Conservation (phyloP, 768 basidiomycete genomes). For the Tylopilus rubrobrunneus region DNA sequence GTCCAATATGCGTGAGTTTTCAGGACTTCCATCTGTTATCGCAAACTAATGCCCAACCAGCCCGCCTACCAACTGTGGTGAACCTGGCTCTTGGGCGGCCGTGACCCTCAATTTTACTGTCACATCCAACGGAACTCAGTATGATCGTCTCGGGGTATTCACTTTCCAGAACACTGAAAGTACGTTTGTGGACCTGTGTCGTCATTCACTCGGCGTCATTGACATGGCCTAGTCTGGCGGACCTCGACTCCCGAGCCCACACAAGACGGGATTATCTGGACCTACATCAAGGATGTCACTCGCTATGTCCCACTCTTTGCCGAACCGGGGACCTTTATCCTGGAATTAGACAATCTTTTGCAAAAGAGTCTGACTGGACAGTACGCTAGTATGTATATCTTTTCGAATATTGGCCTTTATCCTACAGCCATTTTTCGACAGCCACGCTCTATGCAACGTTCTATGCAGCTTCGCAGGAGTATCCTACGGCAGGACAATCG, state of each 20-base stretch:
- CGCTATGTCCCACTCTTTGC: slow-evolving; percentile 69
- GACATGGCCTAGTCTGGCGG: slow-evolving; percentile 55
- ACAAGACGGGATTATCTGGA: slow-evolving; percentile 71
- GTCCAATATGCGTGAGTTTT: slow-evolving; percentile 53
- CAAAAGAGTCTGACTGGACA: slow-evolving; percentile 55
- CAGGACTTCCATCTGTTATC: neutral
- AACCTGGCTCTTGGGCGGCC: slow-evolving; percentile 68
- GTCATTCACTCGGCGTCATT: neutral
- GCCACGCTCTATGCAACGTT: slow-evolving; percentile 71
- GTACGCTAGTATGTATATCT: slow-evolving; percentile 54
- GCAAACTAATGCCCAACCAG: slow-evolving; percentile 31
- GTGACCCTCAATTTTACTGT: slow-evolving; percentile 75
- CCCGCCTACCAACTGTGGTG: slow-evolving; percentile 70
- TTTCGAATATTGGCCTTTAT: neutral
- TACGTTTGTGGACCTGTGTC: slow-evolving; percentile 29
- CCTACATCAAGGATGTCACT: slow-evolving; percentile 71
- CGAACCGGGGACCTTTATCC: slow-evolving; percentile 62
- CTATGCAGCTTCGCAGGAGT: slow-evolving; percentile 52
- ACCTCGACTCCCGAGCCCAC: slow-evolving; percentile 80
- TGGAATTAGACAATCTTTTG: slow-evolving; percentile 71
- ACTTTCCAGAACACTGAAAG: slow-evolving; percentile 78
- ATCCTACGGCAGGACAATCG: slow-evolving; percentile 58
- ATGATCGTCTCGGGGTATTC: slow-evolving; percentile 67
- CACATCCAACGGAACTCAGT: slow-evolving; percentile 75
- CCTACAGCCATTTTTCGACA: slow-evolving; percentile 23